Percentiles rank a stretch among this genome's conserved stretches.
These are phyloP conservation scores for Thalassiosira profunda DNA, from an alignment of 108 stramenopile species.

Conservation along the genomic window DNA sequence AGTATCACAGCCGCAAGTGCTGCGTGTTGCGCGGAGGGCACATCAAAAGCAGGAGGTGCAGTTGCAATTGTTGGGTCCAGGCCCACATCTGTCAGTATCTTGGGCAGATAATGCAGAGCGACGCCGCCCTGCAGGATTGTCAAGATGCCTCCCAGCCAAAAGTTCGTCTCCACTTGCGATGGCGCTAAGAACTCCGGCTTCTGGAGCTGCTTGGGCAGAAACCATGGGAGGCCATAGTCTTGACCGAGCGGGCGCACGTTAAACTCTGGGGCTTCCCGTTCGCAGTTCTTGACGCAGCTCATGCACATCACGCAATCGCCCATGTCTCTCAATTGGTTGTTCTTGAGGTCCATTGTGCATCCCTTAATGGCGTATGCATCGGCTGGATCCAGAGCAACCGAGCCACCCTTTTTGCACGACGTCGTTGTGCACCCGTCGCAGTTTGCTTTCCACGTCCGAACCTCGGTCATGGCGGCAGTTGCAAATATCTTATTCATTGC, in stretches of 20 bases:
- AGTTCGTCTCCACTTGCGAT: constrained; percentile 45
- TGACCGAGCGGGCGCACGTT: constrained; percentile 37
- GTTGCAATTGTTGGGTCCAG: constrained; percentile 34
- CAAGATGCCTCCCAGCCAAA: constrained; percentile 45
- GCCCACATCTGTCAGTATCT: constrained; percentile 28
- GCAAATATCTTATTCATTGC: constrained; percentile 45
- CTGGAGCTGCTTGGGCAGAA: constrained; percentile 30
- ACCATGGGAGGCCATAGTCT: constrained; percentile 47
- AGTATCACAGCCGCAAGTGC: constrained; percentile 13
- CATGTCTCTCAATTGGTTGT: constrained; percentile 39
- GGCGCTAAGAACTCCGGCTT: constrained; percentile 18
- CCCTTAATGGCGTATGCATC: constrained; percentile 36
- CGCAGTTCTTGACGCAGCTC: constrained; percentile 46
- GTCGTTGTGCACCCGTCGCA: constrained; percentile 41
- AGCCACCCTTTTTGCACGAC: constrained; percentile 22
- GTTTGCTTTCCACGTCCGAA: constrained; percentile 37
- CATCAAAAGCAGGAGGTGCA: constrained; percentile 32
- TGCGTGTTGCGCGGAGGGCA: constrained; percentile 32
- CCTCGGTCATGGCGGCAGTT: constrained; percentile 33
- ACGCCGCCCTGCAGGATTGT: constrained; percentile 32
- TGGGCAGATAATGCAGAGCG: constrained; percentile 38
- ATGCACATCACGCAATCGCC: constrained; percentile 50
- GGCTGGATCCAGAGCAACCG: constrained; percentile 11
- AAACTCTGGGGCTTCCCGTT: constrained; percentile 41
- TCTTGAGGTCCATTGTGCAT: constrained; percentile 47